Evolutionary conservation across 1,284 basidiomycete genomes (phyloP), one percentile per base, ranked within the genome.

Genomic region (Ceratobasidium sp.): DNA sequence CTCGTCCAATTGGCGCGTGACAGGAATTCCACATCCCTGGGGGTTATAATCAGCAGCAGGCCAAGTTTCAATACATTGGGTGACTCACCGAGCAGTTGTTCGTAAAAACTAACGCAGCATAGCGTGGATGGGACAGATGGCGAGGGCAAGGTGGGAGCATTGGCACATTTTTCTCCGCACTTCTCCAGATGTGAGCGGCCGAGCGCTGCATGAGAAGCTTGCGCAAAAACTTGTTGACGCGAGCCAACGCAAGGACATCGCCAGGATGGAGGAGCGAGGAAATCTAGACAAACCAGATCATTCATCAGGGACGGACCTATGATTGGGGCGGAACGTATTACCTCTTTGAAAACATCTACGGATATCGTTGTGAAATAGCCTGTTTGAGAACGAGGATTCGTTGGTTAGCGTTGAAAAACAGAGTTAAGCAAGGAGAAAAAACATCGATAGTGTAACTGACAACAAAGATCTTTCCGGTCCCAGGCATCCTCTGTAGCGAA

Each of bases 281-380:
- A 9, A 73, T 54, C 71, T 73, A 63, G 27, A 41, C 41, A 33
- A 19, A 22, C 41, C 8, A 27, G 27, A 27, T 11, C 62, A 22
- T 36, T 33, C n/a, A 60, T 41, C 36, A 41, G 36, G 31, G 14
- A 6, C 19, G 14, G 22, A n/a, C 2, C 41, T 19, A 8, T 45
- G 15, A 5, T 17, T n/a, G 45, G 56, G 27, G 29, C 11, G 24
- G 31, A 56, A 4, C 15, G 29, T 4, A 11, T 9, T 54, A 63
- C 71, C 59, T 73, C 71, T 54, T 73, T 73, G 48, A 73, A 60
- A 50, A 73, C 36, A 27, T 73, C 71, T 14, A 73, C 29, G 3
- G 71, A 36, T 14, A 73, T 36, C 15, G n/a, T 44, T 48, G 62
- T 36, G 24, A 73, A 63, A 19, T 33, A 22, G 47, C 63, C 63